phyloP scores from a whole-genome alignment of 1,284 basidiomycete genomes.

The Amylostereum areolatum region DNA sequence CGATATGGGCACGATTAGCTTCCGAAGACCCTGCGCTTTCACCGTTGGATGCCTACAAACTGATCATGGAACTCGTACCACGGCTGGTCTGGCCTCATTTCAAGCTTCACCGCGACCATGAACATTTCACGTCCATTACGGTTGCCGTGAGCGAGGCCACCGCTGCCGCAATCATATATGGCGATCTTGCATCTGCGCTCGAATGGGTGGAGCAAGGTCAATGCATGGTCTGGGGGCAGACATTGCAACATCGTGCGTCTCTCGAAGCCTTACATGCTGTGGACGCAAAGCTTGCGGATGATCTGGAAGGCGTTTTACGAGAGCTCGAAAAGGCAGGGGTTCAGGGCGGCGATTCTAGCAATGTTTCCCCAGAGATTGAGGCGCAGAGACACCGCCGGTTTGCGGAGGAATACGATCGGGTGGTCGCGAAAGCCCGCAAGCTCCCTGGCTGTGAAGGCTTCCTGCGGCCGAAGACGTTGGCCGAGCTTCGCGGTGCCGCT shows the following conservation, averaged over 20 bases:
- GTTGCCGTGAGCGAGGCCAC: not conserved
- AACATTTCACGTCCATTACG: not conserved
- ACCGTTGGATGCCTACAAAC: too few relatives aligned
- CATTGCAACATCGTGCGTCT: not conserved
- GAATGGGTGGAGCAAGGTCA: not conserved
- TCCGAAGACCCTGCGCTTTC: not conserved
- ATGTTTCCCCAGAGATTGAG: not conserved
- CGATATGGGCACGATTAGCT: not conserved
- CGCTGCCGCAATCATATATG: not conserved
- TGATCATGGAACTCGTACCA: too few relatives aligned
- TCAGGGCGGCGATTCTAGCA: too few relatives aligned
- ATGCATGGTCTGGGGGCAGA: not conserved
- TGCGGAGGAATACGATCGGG: not conserved
- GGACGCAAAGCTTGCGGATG: too few relatives aligned
- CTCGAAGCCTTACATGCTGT: too few relatives aligned
- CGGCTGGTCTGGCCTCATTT: too few relatives aligned
- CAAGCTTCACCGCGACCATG: too few relatives aligned
- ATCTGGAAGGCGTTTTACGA: too few relatives aligned
- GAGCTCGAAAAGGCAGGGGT: too few relatives aligned
- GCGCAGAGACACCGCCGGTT: not conserved
- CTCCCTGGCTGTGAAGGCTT: slow-evolving; percentile 3
- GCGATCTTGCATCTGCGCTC: not conserved
- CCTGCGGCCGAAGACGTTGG: not conserved
- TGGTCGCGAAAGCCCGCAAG: not conserved
- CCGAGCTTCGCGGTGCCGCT: not conserved